These are phyloP conservation scores for Aspergillus bertholletiae DNA, from an alignment of 495 filamentous ascomycete genomes.

Conservation along the genomic window DNA sequence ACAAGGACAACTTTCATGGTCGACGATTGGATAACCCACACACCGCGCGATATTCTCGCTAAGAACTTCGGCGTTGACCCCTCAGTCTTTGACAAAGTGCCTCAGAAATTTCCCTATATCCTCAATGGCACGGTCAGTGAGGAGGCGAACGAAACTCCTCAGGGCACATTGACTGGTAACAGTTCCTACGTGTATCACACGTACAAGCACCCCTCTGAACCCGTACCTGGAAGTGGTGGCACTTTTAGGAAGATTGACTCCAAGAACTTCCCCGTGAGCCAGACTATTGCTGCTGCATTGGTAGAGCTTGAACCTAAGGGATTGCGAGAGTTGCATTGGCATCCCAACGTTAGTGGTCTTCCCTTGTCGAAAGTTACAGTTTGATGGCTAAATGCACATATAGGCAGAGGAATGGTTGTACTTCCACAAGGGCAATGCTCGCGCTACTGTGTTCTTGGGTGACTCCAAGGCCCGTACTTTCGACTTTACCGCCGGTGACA, in stretches of 20 bases:
- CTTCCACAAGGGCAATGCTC: constrained; percentile 55
- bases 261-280: constrained; percentile 57
- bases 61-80: constrained; percentile 61
- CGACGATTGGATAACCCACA: constrained; percentile 63
- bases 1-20: constrained; percentile 61
- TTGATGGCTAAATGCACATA: constrained; percentile 9
- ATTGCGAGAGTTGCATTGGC: constrained; percentile 64
- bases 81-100: constrained; percentile 54
- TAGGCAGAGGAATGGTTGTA: constrained; percentile 65
- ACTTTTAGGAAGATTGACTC: constrained; percentile 58
- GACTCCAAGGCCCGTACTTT: constrained; percentile 57
- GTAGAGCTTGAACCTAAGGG: constrained; percentile 58
- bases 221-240: constrained; percentile 58
- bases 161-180: constrained; percentile 48
- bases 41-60: constrained; percentile 56
- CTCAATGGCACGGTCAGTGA: constrained; percentile 50
- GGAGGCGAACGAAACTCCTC: constrained; percentile 42
- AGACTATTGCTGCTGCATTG: constrained; percentile 58
- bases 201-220: constrained; percentile 44
- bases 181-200: constrained; percentile 56
- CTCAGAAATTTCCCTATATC: constrained; percentile 58
- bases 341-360: constrained; percentile 52
- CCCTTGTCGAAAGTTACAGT: neutral
- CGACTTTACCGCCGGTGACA: constrained; percentile 61
- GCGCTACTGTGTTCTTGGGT: constrained; percentile 61